Base-by-base conservation (phyloP, 2,329 filamentous ascomycete genomes). In the Fusarium caatingaense region DNA sequence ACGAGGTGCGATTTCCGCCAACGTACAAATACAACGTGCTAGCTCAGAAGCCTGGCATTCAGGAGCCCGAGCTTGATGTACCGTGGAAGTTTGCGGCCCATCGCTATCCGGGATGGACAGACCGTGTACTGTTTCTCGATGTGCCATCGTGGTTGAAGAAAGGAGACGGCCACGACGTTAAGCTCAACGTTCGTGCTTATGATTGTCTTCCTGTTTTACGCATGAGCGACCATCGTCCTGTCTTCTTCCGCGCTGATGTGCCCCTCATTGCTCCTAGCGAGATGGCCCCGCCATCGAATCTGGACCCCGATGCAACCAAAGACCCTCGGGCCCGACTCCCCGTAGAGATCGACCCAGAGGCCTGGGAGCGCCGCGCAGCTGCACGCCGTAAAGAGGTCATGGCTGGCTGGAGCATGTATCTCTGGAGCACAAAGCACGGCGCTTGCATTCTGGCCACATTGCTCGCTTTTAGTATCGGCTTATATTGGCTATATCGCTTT, bases 51-150 rank as follows among this genome's bases (percentile, higher is more conserved):
- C 74, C 73, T n/a, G 74, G 75, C 55, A 75, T 78, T 28, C 76
- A 80, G 44, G 72, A 66, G 23, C 69, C 66, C 8, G 73, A 76
- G 55, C 63, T 71, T 40, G 73, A 76, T 30, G 73, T 76, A 28
- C 73, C 73, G n/a, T 74, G 72, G 71, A 60, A 58, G 32, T 76
- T 94, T 87, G 92, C 94, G 10, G 83, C 85, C 60, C 92, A 97
- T 78, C 90, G 96, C 47, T 97, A 93, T 86, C 94, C 96, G 2
- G 91, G 91, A 75, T 98, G 95, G 96, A 97, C 94, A 75, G 96
- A 98, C 79, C 89, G 96, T 6, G 91, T 98, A 21, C 83, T 98
- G 21, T 98, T 90, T 79, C 83, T 95, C 5, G 88, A 91, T 54
- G 81, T 86, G 23, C 88, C 87, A 21, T 78, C 79, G 23, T 89